A percentile compares a stretch with the other conserved stretches of the same genome.
Conservation (phyloP, 2,329 filamentous ascomycete genomes). For the Coniochaeta ligniaria region DNA sequence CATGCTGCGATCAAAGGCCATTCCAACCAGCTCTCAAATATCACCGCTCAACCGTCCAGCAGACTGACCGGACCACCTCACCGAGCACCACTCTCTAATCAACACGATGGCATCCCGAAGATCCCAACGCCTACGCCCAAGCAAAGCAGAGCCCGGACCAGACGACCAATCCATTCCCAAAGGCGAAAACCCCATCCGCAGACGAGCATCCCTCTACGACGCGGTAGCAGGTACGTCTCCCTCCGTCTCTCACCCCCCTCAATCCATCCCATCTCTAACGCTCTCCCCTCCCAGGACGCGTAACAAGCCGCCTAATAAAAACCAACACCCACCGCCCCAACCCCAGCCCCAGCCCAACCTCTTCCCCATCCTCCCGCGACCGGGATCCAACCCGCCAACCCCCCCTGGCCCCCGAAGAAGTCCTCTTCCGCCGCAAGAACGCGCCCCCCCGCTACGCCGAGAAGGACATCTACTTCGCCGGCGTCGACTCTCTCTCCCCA, state of each 20-base stretch:
- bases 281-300: slow-evolving; percentile 9
- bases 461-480: slow-evolving; percentile 62
- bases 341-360: slow-evolving; percentile 2
- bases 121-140: background rate
- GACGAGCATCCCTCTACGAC: background rate
- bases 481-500: slow-evolving; percentile 45
- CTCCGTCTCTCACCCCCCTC: background rate
- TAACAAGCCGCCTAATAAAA: slow-evolving; percentile 12
- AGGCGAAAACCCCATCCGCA: background rate
- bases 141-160: background rate
- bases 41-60: background rate
- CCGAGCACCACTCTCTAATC: background rate
- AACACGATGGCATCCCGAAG: background rate
- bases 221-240: background rate
- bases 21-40: background rate
- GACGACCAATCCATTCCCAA: background rate
- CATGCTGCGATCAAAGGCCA: background rate
- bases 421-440: slow-evolving; percentile 57
- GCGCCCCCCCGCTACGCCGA: slow-evolving; percentile 64
- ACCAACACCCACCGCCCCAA: slow-evolving; percentile 1
- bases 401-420: slow-evolving; percentile 58
- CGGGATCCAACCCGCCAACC: slow-evolving; percentile 20
- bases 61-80: background rate
- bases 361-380: background rate
- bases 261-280: background rate